Evolutionary conservation across 2,329 filamentous ascomycete species (phyloP), one percentile per base, ranked within the genome.

Genomic region (Calonectria naviculata): DNA sequence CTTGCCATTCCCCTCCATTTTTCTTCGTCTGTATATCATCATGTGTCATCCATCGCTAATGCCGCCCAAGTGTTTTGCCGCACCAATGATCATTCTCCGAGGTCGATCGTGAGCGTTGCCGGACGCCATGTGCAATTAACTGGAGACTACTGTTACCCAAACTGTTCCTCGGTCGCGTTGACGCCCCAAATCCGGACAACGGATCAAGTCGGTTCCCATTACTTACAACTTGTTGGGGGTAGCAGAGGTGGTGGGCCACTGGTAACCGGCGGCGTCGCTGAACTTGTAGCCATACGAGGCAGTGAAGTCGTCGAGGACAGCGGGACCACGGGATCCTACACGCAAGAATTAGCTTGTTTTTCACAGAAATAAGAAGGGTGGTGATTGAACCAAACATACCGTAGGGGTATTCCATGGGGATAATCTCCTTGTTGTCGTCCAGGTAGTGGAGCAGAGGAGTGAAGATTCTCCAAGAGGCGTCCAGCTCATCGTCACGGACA

Each of bases 371-470:
- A n/a, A n/a, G 26, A 36, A 31, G 5, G 19, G n/a, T 36, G 42
- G 15, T 9, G 17, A 13, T 13, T 19, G 29, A n/a, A 4, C 5
- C 29, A 17, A 21, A 26, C 49, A 84, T 87, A 98, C 97, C 97
- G 83, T 99, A 99, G 76, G 97, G 96, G 87, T 99, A 99, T 82
- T 98, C 96, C 97, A 99, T 99, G 29, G 97, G 97, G 71, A 98
- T 94, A 76, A 99, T 98, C 87, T 99, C 97, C 90, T 98, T 98
- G 90, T 98, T 98, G 83, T 98, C 95, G 76, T 99, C 97, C 15
- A 99, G 91, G 86, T 99, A 99, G 88, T 99, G 96, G 74, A 99
- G 89, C 42, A 99, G 92, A 77, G 97, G 97, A 2, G 95, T 97
- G 86, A 99, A 99, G 85, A 99, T 97, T 84, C 95, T 95, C 97